A percentile compares a stretch with the other conserved stretches of the same genome.
Conservation (phyloP, 2,329 filamentous ascomycete genomes). For the Pseudogymnoascus sp. region DNA sequence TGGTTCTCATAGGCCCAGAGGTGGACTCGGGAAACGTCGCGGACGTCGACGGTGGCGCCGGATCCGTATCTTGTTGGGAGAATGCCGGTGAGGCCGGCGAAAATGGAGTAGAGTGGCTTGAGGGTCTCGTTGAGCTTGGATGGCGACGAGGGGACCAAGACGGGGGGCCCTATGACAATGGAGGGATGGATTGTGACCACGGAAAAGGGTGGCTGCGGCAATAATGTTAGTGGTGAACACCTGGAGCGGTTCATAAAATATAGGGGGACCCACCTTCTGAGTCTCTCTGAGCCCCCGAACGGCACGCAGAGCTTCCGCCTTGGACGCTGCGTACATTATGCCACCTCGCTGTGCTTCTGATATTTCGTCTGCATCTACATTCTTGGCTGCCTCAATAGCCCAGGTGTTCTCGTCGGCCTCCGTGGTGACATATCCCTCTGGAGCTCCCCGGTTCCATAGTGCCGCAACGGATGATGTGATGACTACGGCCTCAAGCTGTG, state of each 20-base stretch:
- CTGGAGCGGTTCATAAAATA: background rate
- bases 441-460: background rate
- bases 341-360: background rate
- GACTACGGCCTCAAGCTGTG: background rate
- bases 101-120: slow-evolving; percentile 27
- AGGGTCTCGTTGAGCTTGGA: slow-evolving; percentile 29
- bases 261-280: background rate
- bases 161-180: slow-evolving; percentile 35
- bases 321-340: background rate
- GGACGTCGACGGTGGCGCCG: slow-evolving; percentile 34
- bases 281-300: background rate
- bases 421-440: background rate
- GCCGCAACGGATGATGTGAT: background rate
- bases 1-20: slow-evolving; percentile 32
- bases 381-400: background rate
- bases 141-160: slow-evolving; percentile 25
- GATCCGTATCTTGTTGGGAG: slow-evolving; percentile 21
- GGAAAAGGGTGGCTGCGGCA: slow-evolving; percentile 23
- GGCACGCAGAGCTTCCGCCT: background rate
- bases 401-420: background rate
- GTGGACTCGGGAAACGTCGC: slow-evolving; percentile 36
- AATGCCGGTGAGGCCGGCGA: slow-evolving; percentile 26
- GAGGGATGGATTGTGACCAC: slow-evolving; percentile 34
- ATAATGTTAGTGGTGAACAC: background rate
- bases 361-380: background rate